Evolutionary conservation across 371 early-diverging fungal genomes (phyloP), one percentile per base, ranked within the genome.

Genomic region (Mucor velutinosus): DNA sequence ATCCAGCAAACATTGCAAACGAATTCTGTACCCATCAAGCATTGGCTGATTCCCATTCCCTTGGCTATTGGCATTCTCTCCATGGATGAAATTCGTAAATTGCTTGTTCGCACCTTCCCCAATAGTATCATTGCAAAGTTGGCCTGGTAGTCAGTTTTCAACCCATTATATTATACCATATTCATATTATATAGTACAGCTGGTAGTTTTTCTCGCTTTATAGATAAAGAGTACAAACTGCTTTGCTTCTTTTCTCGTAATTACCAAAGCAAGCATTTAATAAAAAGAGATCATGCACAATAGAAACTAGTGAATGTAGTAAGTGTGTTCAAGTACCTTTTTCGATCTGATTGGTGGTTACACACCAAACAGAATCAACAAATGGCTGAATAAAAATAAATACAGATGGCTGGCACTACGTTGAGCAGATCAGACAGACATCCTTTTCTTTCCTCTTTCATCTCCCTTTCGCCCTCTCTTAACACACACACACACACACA

Each of bases 21-120:
- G 1, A 73, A 76, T 14, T 75, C 81, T 2, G 81, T 93, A n/a
- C 92, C 92, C 8, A 76, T 82, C 33, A 72, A 85, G 77, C 88
- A 80, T 74, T 93, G 90, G 89, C 81, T 89, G 62, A 71, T 92
- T 30, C 90, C 92, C 0, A 63, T 89, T 32, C 88, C 82, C 1
- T 83, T 84, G 67, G 87, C 86, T 3, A 25, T 76, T 3, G 74
- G 78, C 37, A 76, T 87, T 41, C 53, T 87, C 41, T n/a, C 79
- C 33, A 75, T 82, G 55, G 90, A 87, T 64, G 87, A 88, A 61
- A 27, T 68, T 14, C 70, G 90, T 15, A 89, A 89, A 71, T 51
- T 75, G n/a, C 39, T 81, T 21, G 87, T 80, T 11, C 65, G 85
- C 14, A 66, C 62, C 1, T 83, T 71, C 55, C 84, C 86, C 1